A percentile compares a stretch with the other conserved stretches of the same genome.
Conservation (phyloP, 768 basidiomycete species). For the Pulveroboletus sp. region DNA sequence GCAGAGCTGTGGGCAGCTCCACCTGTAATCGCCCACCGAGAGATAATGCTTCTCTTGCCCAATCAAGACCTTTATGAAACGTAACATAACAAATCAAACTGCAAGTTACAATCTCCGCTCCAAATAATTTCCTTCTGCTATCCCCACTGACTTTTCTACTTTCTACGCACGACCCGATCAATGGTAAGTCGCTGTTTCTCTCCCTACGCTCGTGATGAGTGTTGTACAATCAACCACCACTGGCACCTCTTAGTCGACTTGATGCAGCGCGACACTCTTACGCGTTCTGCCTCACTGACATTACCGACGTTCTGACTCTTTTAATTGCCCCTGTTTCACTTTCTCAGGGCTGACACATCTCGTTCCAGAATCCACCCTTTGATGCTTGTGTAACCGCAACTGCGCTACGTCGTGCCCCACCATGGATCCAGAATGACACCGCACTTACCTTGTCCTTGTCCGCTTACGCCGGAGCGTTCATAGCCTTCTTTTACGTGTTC, state of each 20-base stretch:
- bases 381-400: not conserved
- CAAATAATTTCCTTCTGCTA: not conserved
- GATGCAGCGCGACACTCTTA: not conserved
- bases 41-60: no score
- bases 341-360: slow-evolving; percentile 15
- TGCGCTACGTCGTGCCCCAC: not conserved
- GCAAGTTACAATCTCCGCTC: not conserved
- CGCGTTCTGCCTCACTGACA: slow-evolving; percentile 31
- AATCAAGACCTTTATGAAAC: no score
- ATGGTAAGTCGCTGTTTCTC: slow-evolving; percentile 15
- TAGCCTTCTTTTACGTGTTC: not conserved
- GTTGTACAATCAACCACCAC: slow-evolving; percentile 66
- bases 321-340: not conserved
- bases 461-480: not conserved
- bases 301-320: slow-evolving; percentile 55
- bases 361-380: slow-evolving; percentile 5
- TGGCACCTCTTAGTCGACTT: slow-evolving; percentile 41
- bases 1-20: no score
- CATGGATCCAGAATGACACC: no score
- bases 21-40: no score
- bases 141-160: no score
- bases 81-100: no score
- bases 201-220: slow-evolving; percentile 58
- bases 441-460: slow-evolving; percentile 6
- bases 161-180: not conserved